These are phyloP conservation scores for Lodderomyces elongisporus DNA, from an alignment of 1,139 yeast genomes.

Conservation along the genomic window DNA sequence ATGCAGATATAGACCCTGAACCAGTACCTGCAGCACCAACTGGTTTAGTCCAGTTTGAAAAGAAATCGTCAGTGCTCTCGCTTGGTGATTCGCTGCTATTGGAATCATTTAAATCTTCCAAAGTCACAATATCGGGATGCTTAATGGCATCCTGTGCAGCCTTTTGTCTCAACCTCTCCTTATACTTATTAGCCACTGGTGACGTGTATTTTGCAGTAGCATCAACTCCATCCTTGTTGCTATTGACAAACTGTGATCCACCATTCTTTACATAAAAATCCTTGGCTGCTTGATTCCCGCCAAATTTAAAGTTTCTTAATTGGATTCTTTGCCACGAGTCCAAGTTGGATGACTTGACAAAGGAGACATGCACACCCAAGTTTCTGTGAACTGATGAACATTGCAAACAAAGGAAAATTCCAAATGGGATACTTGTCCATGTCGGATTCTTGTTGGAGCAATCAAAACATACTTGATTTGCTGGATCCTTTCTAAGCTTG, in stretches of 20 bases:
- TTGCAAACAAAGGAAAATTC: conserved; percentile 44
- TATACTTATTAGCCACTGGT: conserved; percentile 70
- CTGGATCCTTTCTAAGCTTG: conserved; percentile 57
- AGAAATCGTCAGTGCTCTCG: conserved; percentile 71
- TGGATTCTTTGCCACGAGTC: conserved; percentile 89
- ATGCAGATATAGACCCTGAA: no score
- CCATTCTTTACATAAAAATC: conserved; percentile 82
- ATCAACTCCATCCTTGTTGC: conserved; percentile 44
- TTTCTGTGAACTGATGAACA: conserved; percentile 49
- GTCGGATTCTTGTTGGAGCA: conserved; percentile 48
- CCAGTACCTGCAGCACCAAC: no score
- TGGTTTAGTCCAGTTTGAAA: conserved; percentile 87
- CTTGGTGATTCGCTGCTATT: conserved; percentile 28
- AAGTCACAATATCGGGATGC: conserved; percentile 62
- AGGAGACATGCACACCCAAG: conserved; percentile 46
- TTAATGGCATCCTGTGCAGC: conserved; percentile 61
- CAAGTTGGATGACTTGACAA: conserved; percentile 83
- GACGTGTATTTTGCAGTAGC: conserved; percentile 79
- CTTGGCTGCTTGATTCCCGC: conserved; percentile 84
- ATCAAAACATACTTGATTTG: conserved; percentile 78
- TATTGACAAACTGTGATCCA: conserved; percentile 61
- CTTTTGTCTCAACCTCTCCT: conserved; percentile 68
- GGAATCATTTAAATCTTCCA: conserved; percentile 49
- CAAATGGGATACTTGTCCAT: conserved; percentile 50
- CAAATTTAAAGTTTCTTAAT: conserved; percentile 83